Base-by-base conservation (phyloP, 2,329 filamentous ascomycete genomes). In the Aspergillus brasiliensis region DNA sequence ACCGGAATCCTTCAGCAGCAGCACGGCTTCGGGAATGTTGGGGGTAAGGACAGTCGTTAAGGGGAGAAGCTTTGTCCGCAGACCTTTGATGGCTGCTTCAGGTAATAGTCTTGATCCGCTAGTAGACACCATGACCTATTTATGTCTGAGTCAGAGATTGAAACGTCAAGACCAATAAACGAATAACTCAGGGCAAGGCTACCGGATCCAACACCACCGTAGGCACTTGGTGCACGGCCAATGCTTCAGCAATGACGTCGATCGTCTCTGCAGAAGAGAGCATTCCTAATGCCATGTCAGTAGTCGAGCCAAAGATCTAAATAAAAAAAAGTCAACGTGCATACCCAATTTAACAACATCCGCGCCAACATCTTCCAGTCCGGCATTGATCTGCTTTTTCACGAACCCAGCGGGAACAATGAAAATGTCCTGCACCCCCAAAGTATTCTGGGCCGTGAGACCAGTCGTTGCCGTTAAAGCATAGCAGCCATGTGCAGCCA, bases 401-500 rank as follows among this genome's bases (percentile, higher is more conserved):
- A 97, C 86, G 75, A 98, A 97, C 4, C 83, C 82, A 0, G 91
- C 81, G 0, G 94, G 94, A 7, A 91, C 86, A 58, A 89, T 80
- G 71, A 97, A 91, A 54, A 98, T 91, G 65, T 84, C 91, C 62
- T 87, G 82, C 13, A 98, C 92, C 4, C 92, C 92, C 56, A 85
- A 83, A 0, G 95, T 99, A 77, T 98, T 97, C 73, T 98, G 95
- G 15, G 92, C 93, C n/a, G 95, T 99, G 71, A 99, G 81, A 19
- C 94, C 94, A 13, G 94, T 96, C 8, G 94, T 97, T 21, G 93
- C 92, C 53, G 94, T 97, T 88, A 97, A 96, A 61, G 92, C 92
- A 82, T 98, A 98, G 79, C 91, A 95, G 61, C 90, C 88, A 84
- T 98, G 92, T 17, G 91, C 91, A 47, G 92, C 90, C 62, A 97